Conservation (phyloP, 2,329 filamentous ascomycete genomes). For the Botrytis aclada region DNA sequence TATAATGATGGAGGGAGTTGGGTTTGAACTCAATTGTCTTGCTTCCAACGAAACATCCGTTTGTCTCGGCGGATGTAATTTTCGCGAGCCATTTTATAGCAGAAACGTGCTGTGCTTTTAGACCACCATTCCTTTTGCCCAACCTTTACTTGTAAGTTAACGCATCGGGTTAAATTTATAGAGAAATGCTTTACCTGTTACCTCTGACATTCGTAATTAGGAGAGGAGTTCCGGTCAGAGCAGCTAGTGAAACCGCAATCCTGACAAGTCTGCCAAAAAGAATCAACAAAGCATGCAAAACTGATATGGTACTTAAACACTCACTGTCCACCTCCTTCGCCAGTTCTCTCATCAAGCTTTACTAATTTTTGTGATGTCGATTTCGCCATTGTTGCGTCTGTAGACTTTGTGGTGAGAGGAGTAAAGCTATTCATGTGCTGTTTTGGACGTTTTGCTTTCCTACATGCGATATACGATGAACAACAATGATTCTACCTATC, state of each 20-base stretch:
- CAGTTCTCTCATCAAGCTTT: constrained; percentile 53
- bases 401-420: neutral
- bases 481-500: neutral
- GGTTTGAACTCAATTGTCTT: constrained; percentile 37
- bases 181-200: constrained; percentile 43
- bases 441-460: neutral
- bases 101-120: constrained; percentile 60
- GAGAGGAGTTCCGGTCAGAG: constrained; percentile 53
- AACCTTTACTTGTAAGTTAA: neutral
- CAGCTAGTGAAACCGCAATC: constrained; percentile 53
- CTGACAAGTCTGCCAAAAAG: constrained; percentile 44
- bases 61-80: constrained; percentile 49
- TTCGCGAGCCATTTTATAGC: constrained; percentile 53
- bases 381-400: neutral
- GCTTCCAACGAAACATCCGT: constrained; percentile 51
- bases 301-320: neutral
- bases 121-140: constrained; percentile 38
- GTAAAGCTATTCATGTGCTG: neutral
- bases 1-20: constrained; percentile 32
- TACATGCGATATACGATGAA: neutral
- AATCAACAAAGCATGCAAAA: neutral
- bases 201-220: constrained; percentile 54
- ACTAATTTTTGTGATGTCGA: constrained; percentile 38
- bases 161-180: neutral
- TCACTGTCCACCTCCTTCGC: constrained; percentile 59